Base-by-base conservation (phyloP, 495 filamentous ascomycete genomes). In the Polyplosphaeria fusca region DNA sequence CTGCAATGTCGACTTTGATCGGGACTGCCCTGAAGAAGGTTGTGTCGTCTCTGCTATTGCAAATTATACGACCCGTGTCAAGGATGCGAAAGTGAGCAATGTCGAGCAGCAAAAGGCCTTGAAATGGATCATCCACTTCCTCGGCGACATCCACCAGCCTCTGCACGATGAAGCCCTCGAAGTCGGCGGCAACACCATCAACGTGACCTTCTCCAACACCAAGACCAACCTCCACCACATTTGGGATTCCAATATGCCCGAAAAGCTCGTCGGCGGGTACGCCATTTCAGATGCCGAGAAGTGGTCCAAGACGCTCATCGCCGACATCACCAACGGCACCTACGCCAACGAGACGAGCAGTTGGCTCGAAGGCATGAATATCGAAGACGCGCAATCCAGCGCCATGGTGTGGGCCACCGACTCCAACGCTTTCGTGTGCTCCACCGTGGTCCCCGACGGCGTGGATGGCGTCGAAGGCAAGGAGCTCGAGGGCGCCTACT, bases 141-240 rank as follows among this genome's bases (percentile, higher is more conserved):
- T 85, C 23, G 82, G 82, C 41, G 83, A 86, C 57, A 80, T 86
- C 52, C 80, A 84, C 57, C 83, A 86, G 68, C 83, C 83, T 14
- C 70, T 86, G 41, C 83, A 86, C 64, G 77, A 73, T 32, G 83
- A 86, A 65, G 72, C 81, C 44, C 74, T 83, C 1, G 77, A 73
- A 0, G 67, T 76, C 22, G 83, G 83, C 47, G 83, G 83, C 0
- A 86, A 86, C 59, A 74, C 73, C 13, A 84, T 86, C 58, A 59
- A 70, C 25, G 83, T 86, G 4, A 67, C 61, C 22, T 86, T 82
- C 67, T 71, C 80, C 18, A 53, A 55, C n/a, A 51, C 52, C 2
- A 28, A n/a, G 12, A 67, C 68, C 22, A 68, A 67, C 35, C 56
- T 86, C 42, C 83, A 86, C 62, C 76, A 79, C 42, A 77, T 85